A percentile compares a stretch with the other conserved stretches of the same genome.
Evolutionary conservation across 352 stramenopile genomes (phyloP).

Genomic region (Phytophthora megakarya): DNA sequence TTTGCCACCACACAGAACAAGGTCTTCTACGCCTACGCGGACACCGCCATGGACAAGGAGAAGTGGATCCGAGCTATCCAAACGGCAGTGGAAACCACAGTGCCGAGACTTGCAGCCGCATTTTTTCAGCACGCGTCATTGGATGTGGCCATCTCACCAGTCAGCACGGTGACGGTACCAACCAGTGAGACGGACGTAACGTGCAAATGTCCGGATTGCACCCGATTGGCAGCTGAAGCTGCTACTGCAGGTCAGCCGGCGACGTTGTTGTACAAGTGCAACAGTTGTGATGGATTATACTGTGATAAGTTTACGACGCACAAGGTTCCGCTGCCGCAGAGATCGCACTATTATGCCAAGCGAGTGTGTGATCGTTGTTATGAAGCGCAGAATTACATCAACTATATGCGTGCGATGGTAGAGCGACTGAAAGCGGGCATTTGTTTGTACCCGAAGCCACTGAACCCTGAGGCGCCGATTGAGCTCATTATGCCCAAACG

Average conservation of each 20-base stretch:
- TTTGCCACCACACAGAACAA: constrained; percentile 90
- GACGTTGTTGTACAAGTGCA: constrained; percentile 78
- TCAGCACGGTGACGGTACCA: constrained; percentile 45
- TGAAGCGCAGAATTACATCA: constrained; percentile 84
- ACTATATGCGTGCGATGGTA: constrained; percentile 85
- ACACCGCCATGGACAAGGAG: constrained; percentile 90
- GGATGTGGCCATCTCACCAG: constrained; percentile 62
- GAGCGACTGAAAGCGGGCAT: constrained; percentile 86
- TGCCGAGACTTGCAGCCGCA: constrained; percentile 56
- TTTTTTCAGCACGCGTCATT: constrained; percentile 54
- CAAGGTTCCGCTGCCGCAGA: constrained; percentile 80
- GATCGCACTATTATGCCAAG: constrained; percentile 83
- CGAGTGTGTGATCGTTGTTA: constrained; percentile 87
- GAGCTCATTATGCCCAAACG: constrained; percentile 90
- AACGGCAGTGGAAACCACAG: constrained; percentile 83
- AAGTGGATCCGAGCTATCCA: constrained; percentile 91
- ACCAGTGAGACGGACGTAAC: constrained; percentile 62
- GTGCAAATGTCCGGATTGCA: constrained; percentile 75
- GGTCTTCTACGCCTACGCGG: constrained; percentile 89
- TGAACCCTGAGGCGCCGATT: constrained; percentile 84
- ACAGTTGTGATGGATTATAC: constrained; percentile 79
- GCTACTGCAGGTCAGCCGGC: constrained; percentile 34
- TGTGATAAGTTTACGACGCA: constrained; percentile 85
- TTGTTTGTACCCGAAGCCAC: constrained; percentile 84
- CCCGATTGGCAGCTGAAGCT: constrained; percentile 41